These are phyloP conservation scores for Linaria vulgaris DNA, from an alignment of 257 asterid genomes.

Conservation along the genomic window DNA sequence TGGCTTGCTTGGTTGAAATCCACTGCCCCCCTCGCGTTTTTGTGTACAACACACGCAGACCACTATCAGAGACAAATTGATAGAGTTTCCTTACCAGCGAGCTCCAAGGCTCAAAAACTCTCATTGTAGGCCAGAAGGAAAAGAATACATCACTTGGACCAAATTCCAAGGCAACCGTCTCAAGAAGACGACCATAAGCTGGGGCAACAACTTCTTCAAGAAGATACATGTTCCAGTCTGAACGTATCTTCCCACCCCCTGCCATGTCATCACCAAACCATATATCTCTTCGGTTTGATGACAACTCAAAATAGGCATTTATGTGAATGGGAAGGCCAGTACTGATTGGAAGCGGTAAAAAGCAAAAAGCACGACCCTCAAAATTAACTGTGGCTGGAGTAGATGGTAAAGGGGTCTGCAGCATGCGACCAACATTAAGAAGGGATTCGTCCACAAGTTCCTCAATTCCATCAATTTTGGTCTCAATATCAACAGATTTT, in stretches of 20 bases:
- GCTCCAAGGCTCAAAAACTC: slow-evolving; percentile 84
- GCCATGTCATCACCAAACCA: slow-evolving; percentile 99
- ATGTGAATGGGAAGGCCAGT: slow-evolving; percentile 94
- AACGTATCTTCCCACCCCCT: slow-evolving; percentile 93
- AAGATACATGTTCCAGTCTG: slow-evolving; percentile 90
- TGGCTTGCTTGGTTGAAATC: slow-evolving; percentile 88
- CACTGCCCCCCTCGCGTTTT: slow-evolving; percentile 89
- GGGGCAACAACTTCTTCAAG: slow-evolving; percentile 93
- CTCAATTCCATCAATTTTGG: slow-evolving; percentile 31
- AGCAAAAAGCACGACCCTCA: slow-evolving; percentile 95
- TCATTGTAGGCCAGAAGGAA: slow-evolving; percentile 78
- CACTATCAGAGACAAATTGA: slow-evolving; percentile 61
- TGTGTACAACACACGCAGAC: slow-evolving; percentile 75
- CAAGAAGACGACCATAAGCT: slow-evolving; percentile 88
- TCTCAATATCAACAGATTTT: slow-evolving; percentile 46
- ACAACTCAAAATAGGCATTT: slow-evolving; percentile 90
- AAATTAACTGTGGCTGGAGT: slow-evolving; percentile 39
- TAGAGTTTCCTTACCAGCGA: slow-evolving; percentile 75
- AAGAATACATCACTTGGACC: slow-evolving; percentile 80
- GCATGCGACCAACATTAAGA: slow-evolving; percentile 47
- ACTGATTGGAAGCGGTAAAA: slow-evolving; percentile 85
- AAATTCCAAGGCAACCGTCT: slow-evolving; percentile 69
- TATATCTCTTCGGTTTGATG: slow-evolving; percentile 94
- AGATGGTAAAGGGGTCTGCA: slow-evolving; percentile 42
- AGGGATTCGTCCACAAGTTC: slow-evolving; percentile 32